Evolutionary conservation across 306 rosid genomes (phyloP), one percentile per base, ranked within the genome.

Genomic region (Mucuna pruriens): DNA sequence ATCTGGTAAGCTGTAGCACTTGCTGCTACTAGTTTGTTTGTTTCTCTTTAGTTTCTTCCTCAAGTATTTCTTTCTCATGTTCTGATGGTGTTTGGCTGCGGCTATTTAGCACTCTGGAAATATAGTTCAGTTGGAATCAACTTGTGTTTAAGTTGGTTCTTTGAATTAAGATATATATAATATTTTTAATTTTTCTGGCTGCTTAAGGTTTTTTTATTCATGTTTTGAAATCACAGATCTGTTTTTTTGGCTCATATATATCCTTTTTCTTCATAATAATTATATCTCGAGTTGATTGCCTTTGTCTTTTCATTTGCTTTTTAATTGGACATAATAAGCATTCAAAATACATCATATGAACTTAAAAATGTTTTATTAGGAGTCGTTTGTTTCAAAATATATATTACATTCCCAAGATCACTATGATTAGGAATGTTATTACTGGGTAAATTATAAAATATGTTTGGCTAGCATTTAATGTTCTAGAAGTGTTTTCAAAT

Each of bases 1-100:
- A 77, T 46, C 94, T 83, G 97, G 99, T 96, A 87, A 90, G 89
- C 79, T 63, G 61, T 65, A 62, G 55, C 77, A 64, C 65, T 71
- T 65, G n/a, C 48, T 74, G 49, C 46, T 78, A 64, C 75, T 6
- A 85, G 57, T 63, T 22, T 65, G 55, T 40, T 68, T 57, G 76
- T 36, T 70, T 69, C 36, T 42, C 71, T 64, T 39, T 38, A 31
- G 48, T 80, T n/a, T 22, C 48, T 54, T 36, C 19, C 48, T 73
- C 22, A 11, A 29, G 22, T 17, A 40, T 51, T 70, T 49, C 17
- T 71, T 23, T 22, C 57, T 55, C 23, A 71, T 72, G 42, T 44
- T 57, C 40, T 65, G 19, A 46, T 71, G 11, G 85, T 42, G 73
- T 11, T 62, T 55, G 39, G 38, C 16, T 46, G 81, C 81, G 65